Base-by-base conservation (phyloP, 768 basidiomycete genomes). In the Steccherinum ochraceum region DNA sequence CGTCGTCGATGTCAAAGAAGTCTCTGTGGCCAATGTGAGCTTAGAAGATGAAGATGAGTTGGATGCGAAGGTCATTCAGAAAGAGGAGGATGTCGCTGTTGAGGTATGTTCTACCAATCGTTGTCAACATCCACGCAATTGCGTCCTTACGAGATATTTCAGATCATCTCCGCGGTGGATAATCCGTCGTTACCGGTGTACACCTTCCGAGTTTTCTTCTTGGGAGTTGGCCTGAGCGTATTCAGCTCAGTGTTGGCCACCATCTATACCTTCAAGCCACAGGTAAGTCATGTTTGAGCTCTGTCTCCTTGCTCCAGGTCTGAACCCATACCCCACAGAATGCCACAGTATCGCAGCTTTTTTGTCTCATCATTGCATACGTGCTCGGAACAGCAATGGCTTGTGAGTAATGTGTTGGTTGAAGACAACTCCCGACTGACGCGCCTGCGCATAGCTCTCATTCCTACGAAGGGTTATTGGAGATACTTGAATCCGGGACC, bases 401-500 rank as follows among this genome's bases (percentile, higher is more conserved):
- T 27, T 58, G 73, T 72, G 45, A 64, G 74, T 58, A 49, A 68
- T n/a, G 48, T 67, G 19, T 67, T 68, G n/a, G 70, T 69, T 5
- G 5, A 11, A n/a, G n/a, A n/a, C n/a, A n/a, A n/a, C n/a, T n/a
- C n/a, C n/a, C n/a, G n/a, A n/a, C n/a, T 24, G 23, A 3, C 23
- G 1, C 10, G 24, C 24, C 40, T 46, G 40, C 16, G 23, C 46
- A 43, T 43, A 65, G 56, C 60, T 51, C 0, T 80, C 68, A 60
- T 78, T 10, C 77, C 77, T n/a, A 65, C 65, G 40, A 57, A 60
- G 24, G 76, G 77, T 7, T 62, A 57, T 53, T 82, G 77, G 76
- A 63, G 74, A n/a, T 80, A 77, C 59, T 63, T 82, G 46, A 83
- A 83, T 58, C 81, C 80, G 3, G 79, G 81, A 0, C 78, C 78